These are phyloP conservation scores for Penicillium manginii DNA, from an alignment of 495 filamentous ascomycete species.

Conservation along the genomic window DNA sequence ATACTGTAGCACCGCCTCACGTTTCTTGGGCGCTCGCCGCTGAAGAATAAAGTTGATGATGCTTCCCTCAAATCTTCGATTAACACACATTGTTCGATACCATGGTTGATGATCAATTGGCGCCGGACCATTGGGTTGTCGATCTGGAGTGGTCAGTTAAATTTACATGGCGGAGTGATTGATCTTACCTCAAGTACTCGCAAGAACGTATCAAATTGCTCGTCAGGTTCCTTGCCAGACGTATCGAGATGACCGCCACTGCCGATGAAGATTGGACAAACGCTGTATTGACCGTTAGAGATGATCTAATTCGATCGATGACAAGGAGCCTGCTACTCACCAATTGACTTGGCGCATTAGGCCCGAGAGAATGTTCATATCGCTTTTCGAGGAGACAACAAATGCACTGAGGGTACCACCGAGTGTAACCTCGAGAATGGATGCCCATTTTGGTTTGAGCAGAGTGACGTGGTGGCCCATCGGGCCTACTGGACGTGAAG, in stretches of 20 bases:
- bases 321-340: conserved; percentile 32
- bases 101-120: conserved; percentile 80
- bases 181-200: conserved; percentile 66
- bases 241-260: conserved; percentile 62
- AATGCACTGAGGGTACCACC: conserved; percentile 71
- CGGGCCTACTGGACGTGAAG: conserved; percentile 77
- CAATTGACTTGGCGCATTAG: conserved; percentile 65
- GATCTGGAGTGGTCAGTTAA: conserved; percentile 51
- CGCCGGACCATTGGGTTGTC: conserved; percentile 77
- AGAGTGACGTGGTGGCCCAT: conserved; percentile 76
- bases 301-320: conserved; percentile 9
- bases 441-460: conserved; percentile 79
- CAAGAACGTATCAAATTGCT: conserved; percentile 72
- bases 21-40: conserved; percentile 62
- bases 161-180: neutral
- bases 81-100: conserved; percentile 83
- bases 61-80: conserved; percentile 69
- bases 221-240: conserved; percentile 71
- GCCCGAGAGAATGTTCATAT: conserved; percentile 62
- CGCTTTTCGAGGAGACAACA: conserved; percentile 74
- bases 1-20: conserved; percentile 73
- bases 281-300: conserved; percentile 34
- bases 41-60: conserved; percentile 65
- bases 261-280: conserved; percentile 68
- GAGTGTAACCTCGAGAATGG: conserved; percentile 75